phyloP scores from a whole-genome alignment of 768 basidiomycete species.

The Kwoniella botswanensis region DNA sequence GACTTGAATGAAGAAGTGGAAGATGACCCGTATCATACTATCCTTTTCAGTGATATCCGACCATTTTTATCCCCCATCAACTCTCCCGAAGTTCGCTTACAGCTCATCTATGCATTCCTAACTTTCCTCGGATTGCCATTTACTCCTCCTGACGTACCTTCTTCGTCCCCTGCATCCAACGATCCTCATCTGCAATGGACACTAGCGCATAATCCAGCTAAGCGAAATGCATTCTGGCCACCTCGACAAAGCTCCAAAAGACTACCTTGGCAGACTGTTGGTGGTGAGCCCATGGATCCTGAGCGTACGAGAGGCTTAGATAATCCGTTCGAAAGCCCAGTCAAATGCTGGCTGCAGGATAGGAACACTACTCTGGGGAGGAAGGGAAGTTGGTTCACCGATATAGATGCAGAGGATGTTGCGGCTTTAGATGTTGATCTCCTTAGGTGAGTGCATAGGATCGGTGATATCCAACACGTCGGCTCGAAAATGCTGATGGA shows the following conservation, averaged over 20 bases:
- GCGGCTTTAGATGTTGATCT: conserved; percentile 33
- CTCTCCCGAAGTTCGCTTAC: conserved; percentile 46
- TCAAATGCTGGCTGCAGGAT: conserved; percentile 44
- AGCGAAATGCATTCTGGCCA: conserved; percentile 40
- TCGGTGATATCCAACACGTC: too few species aligned
- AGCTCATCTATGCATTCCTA: conserved; percentile 58
- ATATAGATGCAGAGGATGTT: conserved; percentile 37
- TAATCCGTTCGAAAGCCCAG: conserved; percentile 48
- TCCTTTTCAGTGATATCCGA: conserved; percentile 59
- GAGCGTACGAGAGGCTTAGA: conserved; percentile 36
- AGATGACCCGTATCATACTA: conserved; percentile 58
- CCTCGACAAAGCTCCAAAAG: not conserved
- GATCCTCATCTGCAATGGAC: conserved; percentile 56
- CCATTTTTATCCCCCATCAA: conserved; percentile 57
- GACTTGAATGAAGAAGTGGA: conserved; percentile 52
- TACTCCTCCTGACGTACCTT: conserved; percentile 54
- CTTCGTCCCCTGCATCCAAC: conserved; percentile 49
- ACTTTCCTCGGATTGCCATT: conserved; percentile 59
- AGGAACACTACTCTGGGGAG: conserved; percentile 42
- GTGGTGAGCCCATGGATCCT: conserved; percentile 57
- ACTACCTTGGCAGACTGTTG: conserved; percentile 48
- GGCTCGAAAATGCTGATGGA: not conserved
- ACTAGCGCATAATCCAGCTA: conserved; percentile 25
- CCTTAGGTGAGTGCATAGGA: conserved; percentile 26
- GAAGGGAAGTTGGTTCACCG: conserved; percentile 43